Evolutionary conservation across 169 alveolate genomes (phyloP).

Genomic region (Cryptosporidium sp.): DNA sequence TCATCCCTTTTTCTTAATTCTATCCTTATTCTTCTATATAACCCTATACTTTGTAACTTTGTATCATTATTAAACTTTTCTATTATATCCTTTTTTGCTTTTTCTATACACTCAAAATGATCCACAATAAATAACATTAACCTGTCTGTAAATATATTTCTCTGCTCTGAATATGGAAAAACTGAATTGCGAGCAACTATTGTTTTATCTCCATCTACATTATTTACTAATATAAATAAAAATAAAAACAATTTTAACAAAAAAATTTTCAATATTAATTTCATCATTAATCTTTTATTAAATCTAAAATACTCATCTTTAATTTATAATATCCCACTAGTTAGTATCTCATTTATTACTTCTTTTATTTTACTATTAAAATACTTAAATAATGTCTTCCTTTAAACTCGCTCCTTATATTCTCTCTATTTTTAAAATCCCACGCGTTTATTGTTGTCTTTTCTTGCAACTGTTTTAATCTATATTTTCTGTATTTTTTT

Average conservation of each 20-base stretch:
- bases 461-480: too few relatives aligned
- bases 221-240: background rate
- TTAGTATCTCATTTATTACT: too few relatives aligned
- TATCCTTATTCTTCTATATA: slow-evolving; percentile 64
- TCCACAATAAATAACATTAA: slow-evolving; percentile 21
- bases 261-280: background rate
- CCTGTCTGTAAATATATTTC: slow-evolving; percentile 27
- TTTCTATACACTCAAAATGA: slow-evolving; percentile 19
- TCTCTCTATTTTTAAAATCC: too few relatives aligned
- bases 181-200: background rate
- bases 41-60: background rate
- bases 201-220: background rate
- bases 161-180: slow-evolving; percentile 65
- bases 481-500: too few relatives aligned
- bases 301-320: background rate
- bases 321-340: background rate
- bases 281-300: background rate
- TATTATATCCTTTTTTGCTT: background rate
- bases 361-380: too few relatives aligned
- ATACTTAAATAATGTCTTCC: too few relatives aligned
- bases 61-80: slow-evolving; percentile 5
- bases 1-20: slow-evolving; percentile 1
- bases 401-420: too few relatives aligned
- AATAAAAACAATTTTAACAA: background rate
- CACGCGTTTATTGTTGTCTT: background rate